Evolutionary conservation across 2,329 filamentous ascomycete genomes (phyloP).

Genomic region (Zymoseptoria ardabiliae): DNA sequence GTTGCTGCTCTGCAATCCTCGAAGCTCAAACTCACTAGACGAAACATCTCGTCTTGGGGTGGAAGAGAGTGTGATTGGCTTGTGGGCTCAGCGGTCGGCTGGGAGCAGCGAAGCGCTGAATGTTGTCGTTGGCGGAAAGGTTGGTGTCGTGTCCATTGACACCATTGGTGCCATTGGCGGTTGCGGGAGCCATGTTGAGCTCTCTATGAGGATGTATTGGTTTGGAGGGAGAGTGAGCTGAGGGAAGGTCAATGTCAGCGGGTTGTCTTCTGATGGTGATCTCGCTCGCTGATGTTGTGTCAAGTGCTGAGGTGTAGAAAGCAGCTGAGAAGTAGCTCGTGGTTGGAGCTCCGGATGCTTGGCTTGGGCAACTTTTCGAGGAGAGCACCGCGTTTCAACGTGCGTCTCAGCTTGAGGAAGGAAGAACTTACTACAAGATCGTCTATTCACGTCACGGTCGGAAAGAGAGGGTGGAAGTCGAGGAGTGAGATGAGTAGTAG

Average conservation of each 20-base stretch:
- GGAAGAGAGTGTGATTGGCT: slow-evolving; percentile 86
- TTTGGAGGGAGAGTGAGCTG: not conserved
- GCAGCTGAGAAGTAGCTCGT: not conserved
- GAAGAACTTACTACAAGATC: not conserved
- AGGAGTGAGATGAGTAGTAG: not conserved
- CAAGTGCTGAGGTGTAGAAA: not conserved
- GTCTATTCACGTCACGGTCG: not conserved
- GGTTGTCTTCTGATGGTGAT: not conserved
- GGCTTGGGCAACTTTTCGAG: not conserved
- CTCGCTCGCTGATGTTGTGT: not conserved
- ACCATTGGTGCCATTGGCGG: slow-evolving; percentile 26
- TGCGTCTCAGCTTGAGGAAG: not conserved
- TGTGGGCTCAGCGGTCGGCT: slow-evolving; percentile 87
- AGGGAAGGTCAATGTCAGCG: not conserved
- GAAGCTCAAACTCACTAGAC: slow-evolving; percentile 62
- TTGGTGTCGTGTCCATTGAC: slow-evolving; percentile 24
- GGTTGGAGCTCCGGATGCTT: not conserved
- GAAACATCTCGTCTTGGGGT: slow-evolving; percentile 99
- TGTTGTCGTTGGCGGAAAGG: slow-evolving; percentile 91
- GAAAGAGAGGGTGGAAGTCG: not conserved
- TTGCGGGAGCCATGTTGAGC: slow-evolving; percentile 38
- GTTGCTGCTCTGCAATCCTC: not conserved
- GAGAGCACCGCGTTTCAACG: not conserved
- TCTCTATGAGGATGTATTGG: slow-evolving; percentile 3
- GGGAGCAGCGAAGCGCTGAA: slow-evolving; percentile 88